phyloP scores from a whole-genome alignment of 2,329 filamentous ascomycete genomes.

The Ambrosiella beaveri region DNA sequence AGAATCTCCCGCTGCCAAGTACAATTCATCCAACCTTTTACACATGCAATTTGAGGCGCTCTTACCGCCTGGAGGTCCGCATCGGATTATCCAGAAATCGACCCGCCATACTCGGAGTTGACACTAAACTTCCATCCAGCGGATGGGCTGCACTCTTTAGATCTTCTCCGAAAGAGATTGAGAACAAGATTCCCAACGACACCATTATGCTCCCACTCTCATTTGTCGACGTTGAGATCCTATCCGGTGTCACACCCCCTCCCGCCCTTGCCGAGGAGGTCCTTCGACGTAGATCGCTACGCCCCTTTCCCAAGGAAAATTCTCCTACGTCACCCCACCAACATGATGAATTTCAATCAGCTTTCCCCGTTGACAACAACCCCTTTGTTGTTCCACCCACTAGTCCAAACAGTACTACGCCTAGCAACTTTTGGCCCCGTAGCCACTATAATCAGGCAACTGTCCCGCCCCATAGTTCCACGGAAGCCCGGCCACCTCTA shows the following conservation, averaged over 20 bases:
- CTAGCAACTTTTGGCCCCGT: no score
- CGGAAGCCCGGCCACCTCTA: conserved; percentile 12
- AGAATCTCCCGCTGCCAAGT: conserved; percentile 53
- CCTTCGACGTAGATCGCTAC: neutral
- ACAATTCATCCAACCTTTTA: conserved; percentile 74
- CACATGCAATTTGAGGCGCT: conserved; percentile 71
- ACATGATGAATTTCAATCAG: neutral
- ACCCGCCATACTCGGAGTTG: conserved; percentile 13
- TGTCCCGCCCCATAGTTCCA: neutral
- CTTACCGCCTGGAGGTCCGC: conserved; percentile 69
- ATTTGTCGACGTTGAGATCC: conserved; percentile 59
- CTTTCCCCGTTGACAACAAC: no score
- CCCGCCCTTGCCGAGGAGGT: conserved; percentile 40
- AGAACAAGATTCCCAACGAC: conserved; percentile 33
- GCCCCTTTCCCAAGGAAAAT: neutral
- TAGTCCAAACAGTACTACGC: no score
- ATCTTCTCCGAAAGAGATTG: conserved; percentile 14
- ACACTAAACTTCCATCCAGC: neutral
- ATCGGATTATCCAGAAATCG: conserved; percentile 62
- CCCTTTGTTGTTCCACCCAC: no score
- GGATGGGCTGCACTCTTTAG: conserved; percentile 7
- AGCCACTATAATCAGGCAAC: neutral
- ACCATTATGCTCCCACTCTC: conserved; percentile 61
- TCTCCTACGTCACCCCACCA: neutral
- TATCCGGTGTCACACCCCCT: conserved; percentile 73